Evolutionary conservation across 2,329 filamentous ascomycete genomes (phyloP), one percentile per base, ranked within the genome.

Genomic region (Pseudogymnoascus verrucosus): DNA sequence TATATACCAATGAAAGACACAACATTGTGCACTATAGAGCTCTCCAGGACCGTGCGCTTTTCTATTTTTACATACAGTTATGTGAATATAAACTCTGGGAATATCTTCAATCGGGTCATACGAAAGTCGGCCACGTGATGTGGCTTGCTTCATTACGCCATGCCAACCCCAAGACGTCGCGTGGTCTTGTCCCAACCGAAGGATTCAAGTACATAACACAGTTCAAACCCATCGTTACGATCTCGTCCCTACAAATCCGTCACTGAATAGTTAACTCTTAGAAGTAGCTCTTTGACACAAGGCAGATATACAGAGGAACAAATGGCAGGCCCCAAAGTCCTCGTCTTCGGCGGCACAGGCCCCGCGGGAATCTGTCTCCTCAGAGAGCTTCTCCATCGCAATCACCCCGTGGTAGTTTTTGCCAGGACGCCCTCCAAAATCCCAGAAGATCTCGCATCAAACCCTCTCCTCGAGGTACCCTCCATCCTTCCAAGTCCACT

Each of bases 371-470:
- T 65, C 1, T 64, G 70, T 47, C 69, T 70, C 62, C 40, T 63
- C 10, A 64, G 65, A 40, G 69, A 69, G 59, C 68, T 68, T 42
- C 65, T 71, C 10, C 64, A 68, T 51, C 66, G 65, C 21, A 69
- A 69, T 6, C 65, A 71, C 31, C 59, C 54, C 1, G 34, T 71
- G 1, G 69, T 69, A 5, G 65, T 70, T 19, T 71, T 70, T 60
- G 64, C 67, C 3, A 67, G 69, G 11, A 68, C 65, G 11, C 68
- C 68, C 1, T 70, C 67, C 14, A 70, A 70, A 54, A 64, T 71
- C 34, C 65, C 70, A 8, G 34, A 57, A n/a, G 67, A 68, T n/a
- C 62, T 71, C 1, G 64, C 67, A 19, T 64, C 67, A 19, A 67
- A 69, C 23, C 40, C 62, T 2, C 67, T 67, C 14, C 36, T 70